Conservation (phyloP, 1,284 basidiomycete genomes). For the Heterobasidion annosum region DNA sequence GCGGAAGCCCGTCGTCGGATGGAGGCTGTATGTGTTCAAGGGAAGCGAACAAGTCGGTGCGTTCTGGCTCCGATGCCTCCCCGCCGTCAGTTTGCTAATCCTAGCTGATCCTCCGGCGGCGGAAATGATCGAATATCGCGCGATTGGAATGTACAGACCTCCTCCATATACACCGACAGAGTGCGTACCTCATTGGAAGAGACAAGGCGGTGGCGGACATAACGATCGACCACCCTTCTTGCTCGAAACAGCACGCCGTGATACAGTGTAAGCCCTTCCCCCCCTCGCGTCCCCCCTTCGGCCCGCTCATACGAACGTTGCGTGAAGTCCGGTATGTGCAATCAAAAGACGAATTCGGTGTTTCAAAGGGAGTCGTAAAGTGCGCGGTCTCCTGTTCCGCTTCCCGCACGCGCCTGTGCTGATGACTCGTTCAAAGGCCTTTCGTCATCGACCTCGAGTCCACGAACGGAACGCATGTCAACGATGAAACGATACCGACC, state of each 20-base stretch:
- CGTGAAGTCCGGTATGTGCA: conserved; percentile 68
- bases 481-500: conserved; percentile 76
- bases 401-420: conserved; percentile 4
- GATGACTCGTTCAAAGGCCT: conserved; percentile 50
- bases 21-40: conserved; percentile 98
- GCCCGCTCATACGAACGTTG: conserved; percentile 6
- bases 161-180: conserved; percentile 87
- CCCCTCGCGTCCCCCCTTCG: conserved; percentile 1
- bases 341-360: conserved; percentile 86
- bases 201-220: conserved; percentile 88
- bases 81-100: not conserved
- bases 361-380: conserved; percentile 72
- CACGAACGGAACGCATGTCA: conserved; percentile 92
- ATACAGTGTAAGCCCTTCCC: conserved; percentile 67
- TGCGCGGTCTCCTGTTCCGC: conserved; percentile 19
- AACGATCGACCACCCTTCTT: conserved; percentile 89
- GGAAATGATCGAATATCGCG: not conserved
- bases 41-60: conserved; percentile 86
- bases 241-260: conserved; percentile 97
- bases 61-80: conserved; percentile 18
- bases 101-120: too few species aligned
- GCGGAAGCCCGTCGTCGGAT: conserved; percentile 79
- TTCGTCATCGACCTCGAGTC: conserved; percentile 96
- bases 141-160: conserved; percentile 45
- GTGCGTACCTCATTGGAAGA: conserved; percentile 88